These are phyloP conservation scores for Ceriops zippeliana DNA, from an alignment of 345 rosid genomes.

Conservation along the genomic window DNA sequence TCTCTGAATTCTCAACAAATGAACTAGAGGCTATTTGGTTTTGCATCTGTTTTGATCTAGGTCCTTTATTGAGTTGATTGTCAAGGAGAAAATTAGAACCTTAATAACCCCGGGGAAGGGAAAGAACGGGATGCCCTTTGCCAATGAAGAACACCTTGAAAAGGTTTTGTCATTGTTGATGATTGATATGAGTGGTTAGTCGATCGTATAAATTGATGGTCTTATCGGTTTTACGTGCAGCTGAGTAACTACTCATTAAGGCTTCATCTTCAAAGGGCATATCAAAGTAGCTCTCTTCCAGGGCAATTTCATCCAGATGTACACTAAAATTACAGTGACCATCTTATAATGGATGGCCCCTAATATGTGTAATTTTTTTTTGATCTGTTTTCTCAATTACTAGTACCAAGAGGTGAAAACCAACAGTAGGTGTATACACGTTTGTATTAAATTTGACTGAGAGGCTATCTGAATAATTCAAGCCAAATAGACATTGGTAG, in stretches of 20 bases:
- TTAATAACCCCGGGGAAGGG: no score
- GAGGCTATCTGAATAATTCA: slow-evolving; percentile 1
- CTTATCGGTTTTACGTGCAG: slow-evolving; percentile 29
- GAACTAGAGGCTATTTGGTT: no score
- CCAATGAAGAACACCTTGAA: no score
- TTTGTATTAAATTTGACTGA: not conserved
- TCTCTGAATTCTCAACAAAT: no score
- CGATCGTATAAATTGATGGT: not conserved
- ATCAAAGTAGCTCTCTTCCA: slow-evolving; percentile 20
- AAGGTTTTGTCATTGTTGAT: no score
- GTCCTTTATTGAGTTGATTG: no score
- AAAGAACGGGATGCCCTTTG: no score
- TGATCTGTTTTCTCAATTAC: not conserved
- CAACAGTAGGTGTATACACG: not conserved
- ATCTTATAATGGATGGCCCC: not conserved
- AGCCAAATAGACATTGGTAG: not conserved
- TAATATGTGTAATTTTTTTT: not conserved
- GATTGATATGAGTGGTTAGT: not conserved
- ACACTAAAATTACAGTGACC: slow-evolving; percentile 10
- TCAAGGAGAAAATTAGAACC: no score
- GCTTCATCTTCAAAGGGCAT: slow-evolving; percentile 48
- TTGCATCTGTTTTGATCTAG: no score
- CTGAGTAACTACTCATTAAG: slow-evolving; percentile 44
- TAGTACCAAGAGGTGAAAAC: not conserved
- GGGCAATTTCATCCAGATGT: slow-evolving; percentile 28